Evolutionary conservation across 805 yeast genomes (phyloP).

Genomic region (Brettanomyces sp.): DNA sequence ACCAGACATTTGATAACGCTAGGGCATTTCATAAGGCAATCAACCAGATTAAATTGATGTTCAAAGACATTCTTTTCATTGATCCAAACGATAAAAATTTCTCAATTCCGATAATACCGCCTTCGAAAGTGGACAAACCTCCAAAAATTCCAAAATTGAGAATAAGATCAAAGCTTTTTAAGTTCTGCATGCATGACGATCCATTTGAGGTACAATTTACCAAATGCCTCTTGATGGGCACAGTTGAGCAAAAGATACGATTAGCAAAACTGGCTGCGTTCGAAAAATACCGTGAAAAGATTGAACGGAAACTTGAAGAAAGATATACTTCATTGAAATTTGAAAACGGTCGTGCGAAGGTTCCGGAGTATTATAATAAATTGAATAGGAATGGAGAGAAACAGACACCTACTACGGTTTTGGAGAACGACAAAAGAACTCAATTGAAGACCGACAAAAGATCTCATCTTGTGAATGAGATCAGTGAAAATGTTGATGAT

Average conservation of each 20-base stretch:
- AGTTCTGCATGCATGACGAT: slow-evolving; percentile 74
- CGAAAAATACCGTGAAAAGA: slow-evolving; percentile 11
- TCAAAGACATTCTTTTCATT: slow-evolving; percentile 16
- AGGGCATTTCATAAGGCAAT: slow-evolving; percentile 63
- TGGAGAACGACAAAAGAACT: not conserved
- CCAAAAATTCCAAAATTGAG: slow-evolving; percentile 46
- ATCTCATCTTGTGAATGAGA: slow-evolving; percentile 15
- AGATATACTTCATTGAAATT: slow-evolving; percentile 18
- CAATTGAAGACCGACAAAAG: not conserved
- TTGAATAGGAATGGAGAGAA: not conserved
- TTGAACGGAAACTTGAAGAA: slow-evolving; percentile 20
- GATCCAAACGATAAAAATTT: slow-evolving; percentile 18
- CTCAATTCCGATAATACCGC: slow-evolving; percentile 22
- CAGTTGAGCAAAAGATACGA: slow-evolving; percentile 55
- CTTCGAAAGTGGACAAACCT: slow-evolving; percentile 29
- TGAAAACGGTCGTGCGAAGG: not conserved
- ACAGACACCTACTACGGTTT: not conserved
- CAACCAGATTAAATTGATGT: slow-evolving; percentile 37
- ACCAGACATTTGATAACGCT: slow-evolving; percentile 72
- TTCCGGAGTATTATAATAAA: not conserved
- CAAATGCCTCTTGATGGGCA: slow-evolving; percentile 56
- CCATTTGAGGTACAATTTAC: slow-evolving; percentile 76
- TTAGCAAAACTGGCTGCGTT: slow-evolving; percentile 32
- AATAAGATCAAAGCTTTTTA: slow-evolving; percentile 44
- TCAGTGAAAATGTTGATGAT: slow-evolving; percentile 11